Conservation (phyloP, 805 yeast genomes). For the Candida fluviatilis region DNA sequence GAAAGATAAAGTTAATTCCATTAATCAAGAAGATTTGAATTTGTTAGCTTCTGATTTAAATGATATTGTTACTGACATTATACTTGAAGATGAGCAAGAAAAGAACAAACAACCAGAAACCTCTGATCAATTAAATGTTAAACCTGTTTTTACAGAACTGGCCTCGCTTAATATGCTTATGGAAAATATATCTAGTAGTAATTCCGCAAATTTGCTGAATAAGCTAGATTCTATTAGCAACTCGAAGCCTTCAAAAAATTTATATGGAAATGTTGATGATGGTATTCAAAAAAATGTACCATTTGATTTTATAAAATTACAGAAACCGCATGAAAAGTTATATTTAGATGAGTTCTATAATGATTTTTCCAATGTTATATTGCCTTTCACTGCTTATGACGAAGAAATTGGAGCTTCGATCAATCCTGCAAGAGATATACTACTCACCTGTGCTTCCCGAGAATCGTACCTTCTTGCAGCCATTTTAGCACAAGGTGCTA, state of each 20-base stretch:
- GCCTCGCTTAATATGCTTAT: constrained; percentile 5
- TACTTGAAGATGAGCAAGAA: constrained; percentile 12
- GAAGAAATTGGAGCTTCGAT: constrained; percentile 16
- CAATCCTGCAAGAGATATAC: constrained; percentile 58
- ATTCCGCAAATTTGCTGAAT: neutral
- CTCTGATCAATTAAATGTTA: neutral
- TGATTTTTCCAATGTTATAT: constrained; percentile 30
- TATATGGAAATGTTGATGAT: neutral
- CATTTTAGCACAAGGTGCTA: constrained; percentile 69
- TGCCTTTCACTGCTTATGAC: constrained; percentile 35
- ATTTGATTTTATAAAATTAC: constrained; percentile 22
- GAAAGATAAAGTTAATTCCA: constrained; percentile 6
- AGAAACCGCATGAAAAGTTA: constrained; percentile 22
- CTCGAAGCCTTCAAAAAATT: neutral
- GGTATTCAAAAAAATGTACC: constrained; percentile 22
- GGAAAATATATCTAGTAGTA: neutral
- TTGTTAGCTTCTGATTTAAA: constrained; percentile 25
- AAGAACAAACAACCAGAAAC: neutral
- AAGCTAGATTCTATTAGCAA: neutral
- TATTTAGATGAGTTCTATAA: constrained; percentile 32
- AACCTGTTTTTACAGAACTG: constrained; percentile 5
- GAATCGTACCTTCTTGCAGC: constrained; percentile 67
- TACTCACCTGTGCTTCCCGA: constrained; percentile 54
- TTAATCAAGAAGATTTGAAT: constrained; percentile 21
- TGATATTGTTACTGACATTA: constrained; percentile 26